Conservation (phyloP, 164 flowering plant species). For the Taxillus chinensis region DNA sequence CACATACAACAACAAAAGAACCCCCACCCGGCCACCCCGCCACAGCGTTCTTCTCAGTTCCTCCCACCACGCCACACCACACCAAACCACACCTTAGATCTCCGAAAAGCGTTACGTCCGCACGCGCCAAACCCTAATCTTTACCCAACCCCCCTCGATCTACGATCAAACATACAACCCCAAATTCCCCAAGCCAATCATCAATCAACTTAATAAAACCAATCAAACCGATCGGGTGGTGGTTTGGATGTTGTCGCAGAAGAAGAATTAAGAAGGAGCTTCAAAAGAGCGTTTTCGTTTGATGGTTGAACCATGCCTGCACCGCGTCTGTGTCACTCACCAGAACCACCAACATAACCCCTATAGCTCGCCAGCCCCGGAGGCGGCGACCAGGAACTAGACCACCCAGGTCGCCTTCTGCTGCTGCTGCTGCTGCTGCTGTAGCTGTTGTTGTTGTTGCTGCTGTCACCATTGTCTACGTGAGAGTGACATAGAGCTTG, state of each 20-base stretch:
- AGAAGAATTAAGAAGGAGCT: slow-evolving; percentile 9
- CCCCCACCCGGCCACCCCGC: background rate
- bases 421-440: slow-evolving; percentile 12
- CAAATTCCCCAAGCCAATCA: background rate
- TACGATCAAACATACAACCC: background rate
- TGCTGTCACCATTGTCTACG: slow-evolving; percentile 9
- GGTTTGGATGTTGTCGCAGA: background rate
- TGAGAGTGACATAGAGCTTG: slow-evolving; percentile 8
- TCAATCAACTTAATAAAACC: background rate
- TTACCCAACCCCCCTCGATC: background rate
- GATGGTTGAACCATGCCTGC: slow-evolving; percentile 59
- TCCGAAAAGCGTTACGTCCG: slow-evolving; percentile 6
- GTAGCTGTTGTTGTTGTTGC: slow-evolving; percentile 10
- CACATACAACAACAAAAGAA: background rate
- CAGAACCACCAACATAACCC: slow-evolving; percentile 22
- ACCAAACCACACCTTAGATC: slow-evolving; percentile 21
- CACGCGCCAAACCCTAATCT: slow-evolving; percentile 10
- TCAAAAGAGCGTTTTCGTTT: background rate
- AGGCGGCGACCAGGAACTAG: slow-evolving; percentile 7
- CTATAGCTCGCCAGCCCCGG: slow-evolving; percentile 6
- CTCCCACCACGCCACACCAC: background rate
- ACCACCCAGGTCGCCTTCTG: slow-evolving; percentile 9
- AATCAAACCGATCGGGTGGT: background rate
- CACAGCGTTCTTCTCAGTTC: slow-evolving; percentile 1
- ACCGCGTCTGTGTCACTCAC: slow-evolving; percentile 50